Conservation (phyloP, 352 stramenopile species). For the Pythium oligandrum region DNA sequence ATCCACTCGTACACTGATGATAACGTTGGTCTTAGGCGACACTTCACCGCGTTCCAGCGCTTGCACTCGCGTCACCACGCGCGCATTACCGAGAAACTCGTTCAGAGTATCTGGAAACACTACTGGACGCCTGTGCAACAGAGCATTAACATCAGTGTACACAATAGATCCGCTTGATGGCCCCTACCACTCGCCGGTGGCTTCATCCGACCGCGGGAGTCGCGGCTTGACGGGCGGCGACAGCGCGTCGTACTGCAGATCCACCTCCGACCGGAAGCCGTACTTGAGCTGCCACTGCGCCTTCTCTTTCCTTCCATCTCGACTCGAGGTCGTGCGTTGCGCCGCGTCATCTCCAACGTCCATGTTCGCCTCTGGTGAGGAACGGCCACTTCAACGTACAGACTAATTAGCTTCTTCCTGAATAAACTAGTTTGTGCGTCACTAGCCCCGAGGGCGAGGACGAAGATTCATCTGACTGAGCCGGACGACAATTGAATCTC, state of each 20-base stretch:
- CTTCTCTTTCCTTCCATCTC: background rate
- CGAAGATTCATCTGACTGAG: too few relatives aligned
- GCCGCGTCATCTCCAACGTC: too few relatives aligned
- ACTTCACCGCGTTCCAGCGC: slow-evolving; percentile 9
- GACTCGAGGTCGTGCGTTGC: too few relatives aligned
- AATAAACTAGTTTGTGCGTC: too few relatives aligned
- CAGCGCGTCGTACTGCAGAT: slow-evolving; percentile 45
- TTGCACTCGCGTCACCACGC: slow-evolving; percentile 24
- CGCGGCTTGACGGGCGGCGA: slow-evolving; percentile 39
- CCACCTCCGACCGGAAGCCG: slow-evolving; percentile 53
- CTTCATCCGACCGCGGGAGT: slow-evolving; percentile 26
- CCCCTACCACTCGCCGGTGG: slow-evolving; percentile 35
- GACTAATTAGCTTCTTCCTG: too few relatives aligned
- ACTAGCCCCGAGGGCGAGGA: too few relatives aligned
- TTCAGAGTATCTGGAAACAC: slow-evolving; percentile 30
- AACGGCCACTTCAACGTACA: too few relatives aligned
- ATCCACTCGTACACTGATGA: slow-evolving; percentile 42
- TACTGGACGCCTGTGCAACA: slow-evolving; percentile 14
- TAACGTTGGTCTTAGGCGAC: slow-evolving; percentile 40
- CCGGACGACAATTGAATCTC: too few relatives aligned
- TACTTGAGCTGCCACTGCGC: slow-evolving; percentile 45
- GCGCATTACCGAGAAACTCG: slow-evolving; percentile 44
- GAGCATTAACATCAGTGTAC: background rate
- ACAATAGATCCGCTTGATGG: background rate
- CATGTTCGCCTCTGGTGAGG: too few relatives aligned